Conservation (phyloP, 495 filamentous ascomycete genomes). For the Aspergillus taichungensis region DNA sequence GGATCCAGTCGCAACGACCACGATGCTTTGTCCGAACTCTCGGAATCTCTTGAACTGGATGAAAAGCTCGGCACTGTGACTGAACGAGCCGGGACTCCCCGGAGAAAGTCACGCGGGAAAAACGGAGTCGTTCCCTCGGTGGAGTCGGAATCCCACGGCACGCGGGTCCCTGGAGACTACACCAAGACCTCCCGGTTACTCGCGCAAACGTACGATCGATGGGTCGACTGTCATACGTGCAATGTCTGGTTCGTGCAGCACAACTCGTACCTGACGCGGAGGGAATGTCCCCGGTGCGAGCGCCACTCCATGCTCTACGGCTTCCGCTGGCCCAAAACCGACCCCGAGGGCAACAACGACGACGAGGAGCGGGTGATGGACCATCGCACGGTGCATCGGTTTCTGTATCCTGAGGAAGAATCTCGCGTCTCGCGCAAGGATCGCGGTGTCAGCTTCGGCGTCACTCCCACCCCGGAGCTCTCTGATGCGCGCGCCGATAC, state of each 20-base stretch:
- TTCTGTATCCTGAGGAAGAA: conserved; percentile 59
- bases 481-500: conserved; percentile 34
- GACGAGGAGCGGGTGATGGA: conserved; percentile 69
- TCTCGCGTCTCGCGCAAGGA: conserved; percentile 42
- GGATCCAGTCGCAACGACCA: conserved; percentile 4
- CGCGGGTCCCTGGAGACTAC: conserved; percentile 66
- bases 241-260: conserved; percentile 70
- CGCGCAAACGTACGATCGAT: conserved; percentile 62
- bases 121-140: conserved; percentile 31
- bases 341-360: conserved; percentile 61
- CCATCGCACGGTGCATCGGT: conserved; percentile 62
- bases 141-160: conserved; percentile 31
- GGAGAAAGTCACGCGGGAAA: conserved; percentile 13
- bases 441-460: conserved; percentile 30
- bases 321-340: conserved; percentile 91
- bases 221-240: conserved; percentile 84
- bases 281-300: conserved; percentile 85
- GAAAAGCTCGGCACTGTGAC: conserved; percentile 11
- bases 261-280: conserved; percentile 76
- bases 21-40: conserved; percentile 11
- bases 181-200: conserved; percentile 65
- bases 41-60: conserved; percentile 19
- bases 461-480: conserved; percentile 30
- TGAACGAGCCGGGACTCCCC: conserved; percentile 11
- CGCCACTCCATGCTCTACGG: conserved; percentile 94